These are phyloP conservation scores for Cercospora berteroae DNA, from an alignment of 2,329 filamentous ascomycete genomes.

Conservation along the genomic window DNA sequence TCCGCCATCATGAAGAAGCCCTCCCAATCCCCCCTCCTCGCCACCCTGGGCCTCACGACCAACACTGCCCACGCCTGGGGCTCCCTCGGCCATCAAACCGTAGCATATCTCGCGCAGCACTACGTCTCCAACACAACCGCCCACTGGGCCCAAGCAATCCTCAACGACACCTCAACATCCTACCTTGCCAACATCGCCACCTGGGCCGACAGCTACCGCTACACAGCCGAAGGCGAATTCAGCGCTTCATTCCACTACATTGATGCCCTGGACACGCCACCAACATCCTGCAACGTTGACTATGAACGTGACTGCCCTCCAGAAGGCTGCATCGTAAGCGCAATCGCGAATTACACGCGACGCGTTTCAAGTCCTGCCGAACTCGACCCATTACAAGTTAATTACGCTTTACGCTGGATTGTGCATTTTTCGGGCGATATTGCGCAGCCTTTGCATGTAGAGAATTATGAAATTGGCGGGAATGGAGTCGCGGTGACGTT, in stretches of 20 bases:
- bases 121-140: slow-evolving; percentile 46
- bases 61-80: slow-evolving; percentile 47
- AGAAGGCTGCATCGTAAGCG: slow-evolving; percentile 52
- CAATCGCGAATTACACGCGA: slow-evolving; percentile 54
- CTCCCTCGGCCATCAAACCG: slow-evolving; percentile 53
- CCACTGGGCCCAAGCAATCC: slow-evolving; percentile 45
- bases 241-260: slow-evolving; percentile 52
- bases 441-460: slow-evolving; percentile 63
- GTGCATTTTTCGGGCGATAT: slow-evolving; percentile 63
- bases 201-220: slow-evolving; percentile 55
- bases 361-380: slow-evolving; percentile 36
- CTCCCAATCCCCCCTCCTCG: background rate
- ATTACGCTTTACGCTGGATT: slow-evolving; percentile 51
- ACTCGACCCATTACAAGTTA: slow-evolving; percentile 36
- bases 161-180: slow-evolving; percentile 44
- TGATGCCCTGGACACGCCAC: slow-evolving; percentile 50
- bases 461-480: slow-evolving; percentile 46
- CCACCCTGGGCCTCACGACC: background rate
- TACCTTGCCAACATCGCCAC: slow-evolving; percentile 55
- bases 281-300: slow-evolving; percentile 49
- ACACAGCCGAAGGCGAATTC: slow-evolving; percentile 49
- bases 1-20: background rate
- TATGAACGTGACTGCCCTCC: slow-evolving; percentile 53
- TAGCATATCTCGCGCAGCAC: slow-evolving; percentile 55
- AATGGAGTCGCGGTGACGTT: slow-evolving; percentile 48